Evolutionary conservation across 148 eudicot genomes (phyloP).

Genomic region (Dysphania ambrosioides): DNA sequence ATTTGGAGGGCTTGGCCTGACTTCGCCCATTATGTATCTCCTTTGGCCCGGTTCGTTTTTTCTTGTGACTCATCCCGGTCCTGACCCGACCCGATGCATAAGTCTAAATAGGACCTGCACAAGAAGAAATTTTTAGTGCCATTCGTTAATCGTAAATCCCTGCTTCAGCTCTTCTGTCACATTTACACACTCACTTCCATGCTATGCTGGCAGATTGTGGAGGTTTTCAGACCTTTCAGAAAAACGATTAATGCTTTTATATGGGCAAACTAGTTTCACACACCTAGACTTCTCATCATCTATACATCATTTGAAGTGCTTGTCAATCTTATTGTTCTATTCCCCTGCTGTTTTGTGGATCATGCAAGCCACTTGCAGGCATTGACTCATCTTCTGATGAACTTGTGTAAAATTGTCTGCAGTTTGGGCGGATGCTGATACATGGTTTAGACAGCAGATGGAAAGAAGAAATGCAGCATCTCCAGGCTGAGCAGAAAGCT

Average conservation of each 20-base stretch:
- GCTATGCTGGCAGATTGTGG: too few relatives aligned
- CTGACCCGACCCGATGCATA: too few relatives aligned
- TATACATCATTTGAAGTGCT: neutral
- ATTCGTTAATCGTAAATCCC: too few relatives aligned
- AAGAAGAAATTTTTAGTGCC: too few relatives aligned
- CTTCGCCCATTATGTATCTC: too few relatives aligned
- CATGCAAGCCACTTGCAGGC: neutral
- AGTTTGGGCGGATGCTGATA: conserved; percentile 99
- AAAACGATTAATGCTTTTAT: neutral
- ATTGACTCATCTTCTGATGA: neutral
- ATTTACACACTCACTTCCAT: too few relatives aligned
- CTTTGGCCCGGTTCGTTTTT: too few relatives aligned
- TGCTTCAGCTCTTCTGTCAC: too few relatives aligned
- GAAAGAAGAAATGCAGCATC: conserved; percentile 89
- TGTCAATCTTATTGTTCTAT: neutral
- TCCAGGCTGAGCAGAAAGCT: conserved; percentile 71
- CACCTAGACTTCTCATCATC: neutral
- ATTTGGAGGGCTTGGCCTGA: too few relatives aligned
- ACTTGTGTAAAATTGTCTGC: conserved; percentile 18
- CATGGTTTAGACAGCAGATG: conserved; percentile 92
- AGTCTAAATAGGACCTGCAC: too few relatives aligned
- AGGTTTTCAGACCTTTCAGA: too few relatives aligned
- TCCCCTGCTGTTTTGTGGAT: neutral
- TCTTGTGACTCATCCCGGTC: too few relatives aligned
- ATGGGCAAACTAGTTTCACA: neutral